phyloP scores from a whole-genome alignment of 441 rosid genomes.

The Hura crepitans region DNA sequence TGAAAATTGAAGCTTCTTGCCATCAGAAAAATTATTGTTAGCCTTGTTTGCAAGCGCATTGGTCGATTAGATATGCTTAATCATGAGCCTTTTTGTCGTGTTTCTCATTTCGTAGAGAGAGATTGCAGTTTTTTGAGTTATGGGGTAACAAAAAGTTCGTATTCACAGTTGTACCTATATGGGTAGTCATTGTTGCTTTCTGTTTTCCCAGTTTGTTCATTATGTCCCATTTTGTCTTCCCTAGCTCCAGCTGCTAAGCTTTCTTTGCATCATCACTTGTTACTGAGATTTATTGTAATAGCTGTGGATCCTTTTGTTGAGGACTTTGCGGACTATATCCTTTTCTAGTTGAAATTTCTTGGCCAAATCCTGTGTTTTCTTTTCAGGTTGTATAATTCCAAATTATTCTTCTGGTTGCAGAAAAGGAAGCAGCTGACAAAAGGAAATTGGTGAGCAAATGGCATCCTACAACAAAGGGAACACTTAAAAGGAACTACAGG shows the following conservation, averaged over 20 bases:
- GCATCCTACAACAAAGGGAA: conserved; percentile 92
- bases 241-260: neutral
- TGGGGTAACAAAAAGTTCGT: neutral
- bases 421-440: conserved; percentile 62
- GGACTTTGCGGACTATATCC: neutral
- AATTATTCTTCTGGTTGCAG: conserved; percentile 29
- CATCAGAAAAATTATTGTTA: too few relatives aligned
- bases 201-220: neutral
- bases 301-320: too few relatives aligned
- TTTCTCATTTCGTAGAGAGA: neutral
- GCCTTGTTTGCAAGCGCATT: too few relatives aligned
- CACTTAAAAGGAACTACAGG: conserved; percentile 81
- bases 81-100: too few relatives aligned
- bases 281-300: too few relatives aligned
- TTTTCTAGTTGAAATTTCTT: neutral
- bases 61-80: too few relatives aligned
- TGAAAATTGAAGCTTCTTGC: too few relatives aligned
- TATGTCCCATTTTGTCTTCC: neutral
- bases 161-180: neutral
- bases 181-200: neutral
- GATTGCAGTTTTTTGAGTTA: neutral
- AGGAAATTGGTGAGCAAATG: conserved; percentile 87
- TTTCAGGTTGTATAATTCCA: neutral
- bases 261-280: neutral
- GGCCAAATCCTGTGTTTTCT: neutral